Base-by-base conservation (phyloP, 116 monocot genomes). In the Thalassia testudinum region DNA sequence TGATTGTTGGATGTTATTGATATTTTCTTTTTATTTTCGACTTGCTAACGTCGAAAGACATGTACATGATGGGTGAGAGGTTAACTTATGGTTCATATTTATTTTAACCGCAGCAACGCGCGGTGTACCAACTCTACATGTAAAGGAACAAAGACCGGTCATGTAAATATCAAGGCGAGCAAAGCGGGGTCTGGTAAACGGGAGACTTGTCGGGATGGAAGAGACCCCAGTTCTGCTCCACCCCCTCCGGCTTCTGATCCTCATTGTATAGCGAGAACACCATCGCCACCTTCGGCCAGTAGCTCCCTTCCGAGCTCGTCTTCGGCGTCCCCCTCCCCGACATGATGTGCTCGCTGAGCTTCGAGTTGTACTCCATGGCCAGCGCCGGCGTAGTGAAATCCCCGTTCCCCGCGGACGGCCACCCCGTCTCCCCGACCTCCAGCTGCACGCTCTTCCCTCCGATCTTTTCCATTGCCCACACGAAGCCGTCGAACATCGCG, bases 381-480 rank as follows among this genome's bases (percentile, higher is more conserved):
- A 48, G 10, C 8, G 1, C 49, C 47, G 16, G 48, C 5, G 60
- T 60, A 5, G 60, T 30, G 21, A 49, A 27, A 5, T 60, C 16
- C 26, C 58, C 60, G n/a, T n/a, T n/a, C 15, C 60, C 60, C 12
- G 16, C 60, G 11, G 60, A 60, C 23, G 60, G 60, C 60, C 60
- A 60, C 2, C 60, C 60, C 8, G 45, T 48, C 29, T 60, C 60
- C 2, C 72, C 66, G 15, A 76, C 76, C n/a, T 64, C 69, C 5
- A 47, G 10, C 7, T 58, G 12, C 70, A 23, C 2, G 53, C 62
- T 21, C 69, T 55, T 12, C 13, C 28, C 2, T 43, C 73, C 81
- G 0, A 26, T 51, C 60, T 56, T 76, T 66, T 73, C 81, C 62
- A 81, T 15, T 2, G 81, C 81, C 3, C 70, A 54, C 61, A 73